Evolutionary conservation across 1,284 basidiomycete species (phyloP), one percentile per base, ranked within the genome.

Genomic region (Albatrellus sp.): DNA sequence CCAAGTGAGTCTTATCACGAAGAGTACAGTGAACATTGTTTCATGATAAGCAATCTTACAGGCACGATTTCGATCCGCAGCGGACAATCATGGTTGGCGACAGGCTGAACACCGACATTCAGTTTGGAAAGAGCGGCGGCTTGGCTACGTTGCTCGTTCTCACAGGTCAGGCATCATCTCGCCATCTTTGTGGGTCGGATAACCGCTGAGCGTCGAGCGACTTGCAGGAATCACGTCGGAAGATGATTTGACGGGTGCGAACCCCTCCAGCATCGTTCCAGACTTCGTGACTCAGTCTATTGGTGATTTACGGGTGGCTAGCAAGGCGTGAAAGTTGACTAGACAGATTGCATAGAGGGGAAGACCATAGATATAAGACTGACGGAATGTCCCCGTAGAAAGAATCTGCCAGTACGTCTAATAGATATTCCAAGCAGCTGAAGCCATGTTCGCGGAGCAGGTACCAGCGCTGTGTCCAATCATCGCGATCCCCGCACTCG

Each of bases 71-170:
- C 58, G 86, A 98, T 61, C 85, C 85, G 32, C 65, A 72, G 46
- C 71, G 81, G 40, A 92, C 93, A 1, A 77, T 98, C 57, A 96
- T 99, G 87, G 74, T 98, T 36, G 94, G 94, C 34, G 94, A 98
- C 63, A 78, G 96, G 47, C 70, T 98, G 49, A 83, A 90, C 55
- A 98, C 96, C 1, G 96, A 99, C 63, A 91, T 96, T 55, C 64
- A 86, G 40, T 98, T 98, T 55, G 94, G 90, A 38, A 74, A 89
- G 60, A 75, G 75, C 38, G 90, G 90, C 19, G 88, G 88, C 11
- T 70, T 98, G 16, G 65, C 86, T 12, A 94, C 92, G 1, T 67
- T 98, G 43, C 76, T 98, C 36, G 96, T 98, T 42, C 68, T 98
- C 51, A 96, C 92, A n/a, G 94, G 93, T 82, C 53, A 29, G 59